Evolutionary conservation across 2,329 filamentous ascomycete genomes (phyloP).

Genomic region (Diaporthe sp.): DNA sequence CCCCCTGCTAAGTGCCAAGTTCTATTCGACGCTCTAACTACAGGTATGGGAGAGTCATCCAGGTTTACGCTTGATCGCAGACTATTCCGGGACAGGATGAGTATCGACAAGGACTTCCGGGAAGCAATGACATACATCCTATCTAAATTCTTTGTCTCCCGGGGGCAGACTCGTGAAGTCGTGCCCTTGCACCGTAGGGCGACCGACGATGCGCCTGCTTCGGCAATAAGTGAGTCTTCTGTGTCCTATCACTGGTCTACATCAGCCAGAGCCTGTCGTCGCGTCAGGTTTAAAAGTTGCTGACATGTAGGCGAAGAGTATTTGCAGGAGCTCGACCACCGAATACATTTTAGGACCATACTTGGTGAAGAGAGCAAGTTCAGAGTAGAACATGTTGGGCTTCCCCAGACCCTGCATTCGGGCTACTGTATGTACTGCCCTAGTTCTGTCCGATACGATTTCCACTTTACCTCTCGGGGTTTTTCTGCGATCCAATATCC

Average conservation of each 20-base stretch:
- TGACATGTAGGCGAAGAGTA: not conserved
- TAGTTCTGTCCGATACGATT: no score
- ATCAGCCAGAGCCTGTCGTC: no score
- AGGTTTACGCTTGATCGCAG: no score
- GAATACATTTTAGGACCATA: not conserved
- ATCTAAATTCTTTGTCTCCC: constrained; percentile 7
- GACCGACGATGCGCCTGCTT: constrained; percentile 1
- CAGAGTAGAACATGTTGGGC: not conserved
- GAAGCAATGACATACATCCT: not conserved
- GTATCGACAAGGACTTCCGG: not conserved
- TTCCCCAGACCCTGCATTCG: not conserved
- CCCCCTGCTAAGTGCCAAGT: not conserved
- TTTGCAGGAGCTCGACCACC: not conserved
- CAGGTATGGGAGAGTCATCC: not conserved
- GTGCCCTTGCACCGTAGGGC: not conserved
- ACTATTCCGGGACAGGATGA: not conserved
- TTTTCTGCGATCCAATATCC: not conserved
- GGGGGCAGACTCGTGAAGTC: not conserved
- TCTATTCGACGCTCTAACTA: not conserved
- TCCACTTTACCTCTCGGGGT: no score
- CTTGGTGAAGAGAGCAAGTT: not conserved
- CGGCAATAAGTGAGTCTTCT: constrained; percentile 22
- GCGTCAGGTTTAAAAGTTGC: not conserved
- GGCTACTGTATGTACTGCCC: not conserved
- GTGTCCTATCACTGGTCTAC: not conserved